Evolutionary conservation across 768 basidiomycete genomes (phyloP).

Genomic region (Leccinum rimulosum): DNA sequence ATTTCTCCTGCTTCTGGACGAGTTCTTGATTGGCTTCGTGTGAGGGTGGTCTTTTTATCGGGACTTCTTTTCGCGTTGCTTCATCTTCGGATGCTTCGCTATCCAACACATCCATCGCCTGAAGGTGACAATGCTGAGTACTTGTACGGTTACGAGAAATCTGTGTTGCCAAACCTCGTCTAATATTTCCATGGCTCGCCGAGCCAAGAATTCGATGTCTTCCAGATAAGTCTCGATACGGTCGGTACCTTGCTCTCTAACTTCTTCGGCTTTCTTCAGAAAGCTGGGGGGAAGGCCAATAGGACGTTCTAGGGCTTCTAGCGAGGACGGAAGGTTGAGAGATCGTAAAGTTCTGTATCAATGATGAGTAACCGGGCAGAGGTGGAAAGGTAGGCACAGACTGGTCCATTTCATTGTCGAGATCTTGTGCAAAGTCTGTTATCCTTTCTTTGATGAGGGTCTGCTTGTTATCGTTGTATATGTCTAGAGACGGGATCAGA

Average conservation of each 20-base stretch:
- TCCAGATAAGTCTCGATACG: slow-evolving; percentile 70
- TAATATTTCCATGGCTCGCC: slow-evolving; percentile 57
- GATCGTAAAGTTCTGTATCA: slow-evolving; percentile 57
- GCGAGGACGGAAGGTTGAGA: slow-evolving; percentile 77
- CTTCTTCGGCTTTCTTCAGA: slow-evolving; percentile 80
- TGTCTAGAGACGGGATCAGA: slow-evolving; percentile 43
- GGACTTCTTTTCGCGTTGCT: slow-evolving; percentile 50
- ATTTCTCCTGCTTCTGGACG: slow-evolving; percentile 66
- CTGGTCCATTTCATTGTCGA: slow-evolving; percentile 63
- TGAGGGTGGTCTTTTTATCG: slow-evolving; percentile 59
- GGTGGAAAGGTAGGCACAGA: slow-evolving; percentile 33
- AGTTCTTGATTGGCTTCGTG: slow-evolving; percentile 77
- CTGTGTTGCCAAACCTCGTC: slow-evolving; percentile 59
- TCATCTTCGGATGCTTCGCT: slow-evolving; percentile 87
- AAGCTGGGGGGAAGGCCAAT: slow-evolving; percentile 88
- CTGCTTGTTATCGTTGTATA: slow-evolving; percentile 82
- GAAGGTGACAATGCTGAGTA: background rate
- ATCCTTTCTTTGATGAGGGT: slow-evolving; percentile 70
- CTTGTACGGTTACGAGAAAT: background rate
- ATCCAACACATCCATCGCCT: slow-evolving; percentile 84
- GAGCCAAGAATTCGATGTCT: slow-evolving; percentile 66
- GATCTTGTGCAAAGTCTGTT: slow-evolving; percentile 52
- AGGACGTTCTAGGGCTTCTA: slow-evolving; percentile 86
- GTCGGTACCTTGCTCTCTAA: slow-evolving; percentile 75
- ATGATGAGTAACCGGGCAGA: slow-evolving; percentile 4